These are phyloP conservation scores for Phytophthora pisi DNA, from an alignment of 352 stramenopile genomes.

Conservation along the genomic window DNA sequence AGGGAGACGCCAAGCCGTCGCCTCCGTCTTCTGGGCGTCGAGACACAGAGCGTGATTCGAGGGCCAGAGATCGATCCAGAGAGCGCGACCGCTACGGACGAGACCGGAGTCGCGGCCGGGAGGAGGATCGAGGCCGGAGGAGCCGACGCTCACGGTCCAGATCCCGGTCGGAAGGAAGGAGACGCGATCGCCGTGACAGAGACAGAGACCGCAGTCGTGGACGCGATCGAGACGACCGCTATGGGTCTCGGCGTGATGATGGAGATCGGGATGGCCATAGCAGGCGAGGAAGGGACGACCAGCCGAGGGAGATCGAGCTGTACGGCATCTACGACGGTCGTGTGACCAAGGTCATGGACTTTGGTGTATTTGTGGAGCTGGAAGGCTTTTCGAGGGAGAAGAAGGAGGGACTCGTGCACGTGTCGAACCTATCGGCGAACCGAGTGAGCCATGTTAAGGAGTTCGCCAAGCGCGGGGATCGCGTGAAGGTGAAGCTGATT, in stretches of 20 bases:
- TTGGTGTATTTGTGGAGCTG: conserved; percentile 97
- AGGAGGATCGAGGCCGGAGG: conserved; percentile 35
- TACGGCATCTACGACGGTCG: conserved; percentile 95
- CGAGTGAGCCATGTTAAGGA: conserved; percentile 90
- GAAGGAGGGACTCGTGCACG: conserved; percentile 95
- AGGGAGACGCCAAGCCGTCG: conserved; percentile 9
- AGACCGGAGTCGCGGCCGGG: conserved; percentile 34
- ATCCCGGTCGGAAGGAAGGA: conserved; percentile 34
- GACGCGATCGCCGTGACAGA: conserved; percentile 31
- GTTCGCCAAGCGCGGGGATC: conserved; percentile 86
- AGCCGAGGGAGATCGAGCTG: conserved; percentile 70
- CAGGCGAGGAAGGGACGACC: conserved; percentile 31
- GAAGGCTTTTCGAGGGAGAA: conserved; percentile 59
- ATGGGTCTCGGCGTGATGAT: conserved; percentile 39
- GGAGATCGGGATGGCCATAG: conserved; percentile 38
- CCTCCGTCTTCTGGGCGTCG: conserved; percentile 1
- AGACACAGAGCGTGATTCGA: conserved; percentile 23
- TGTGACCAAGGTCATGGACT: conserved; percentile 96
- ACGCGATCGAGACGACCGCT: conserved; percentile 32
- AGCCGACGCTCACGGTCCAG: conserved; percentile 49
- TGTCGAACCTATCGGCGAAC: conserved; percentile 91
- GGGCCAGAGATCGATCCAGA: conserved; percentile 21
- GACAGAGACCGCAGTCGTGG: conserved; percentile 33
- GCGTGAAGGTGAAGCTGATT: conserved; percentile 98
- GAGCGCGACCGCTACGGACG: conserved; percentile 32